phyloP scores from a whole-genome alignment of 1,284 basidiomycete genomes.

The Moesziomyces aphidis region DNA sequence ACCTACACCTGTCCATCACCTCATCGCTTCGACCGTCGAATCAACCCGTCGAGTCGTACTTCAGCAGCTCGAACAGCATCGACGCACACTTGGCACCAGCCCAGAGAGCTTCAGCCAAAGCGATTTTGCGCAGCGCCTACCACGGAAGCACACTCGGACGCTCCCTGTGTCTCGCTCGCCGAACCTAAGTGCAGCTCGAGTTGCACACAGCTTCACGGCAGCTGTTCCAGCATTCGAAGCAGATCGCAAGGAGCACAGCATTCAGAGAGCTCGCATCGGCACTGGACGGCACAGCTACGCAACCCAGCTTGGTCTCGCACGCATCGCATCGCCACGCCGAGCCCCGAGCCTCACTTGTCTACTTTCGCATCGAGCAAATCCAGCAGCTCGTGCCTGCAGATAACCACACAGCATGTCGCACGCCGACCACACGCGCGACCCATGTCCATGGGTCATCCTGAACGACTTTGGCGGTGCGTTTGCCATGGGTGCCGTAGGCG shows the following conservation, averaged over 20 bases:
- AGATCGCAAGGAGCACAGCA: not conserved
- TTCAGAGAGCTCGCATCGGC: too few species aligned
- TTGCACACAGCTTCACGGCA: not conserved
- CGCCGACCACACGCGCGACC: slow-evolving; percentile 63
- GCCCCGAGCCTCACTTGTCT: too few species aligned
- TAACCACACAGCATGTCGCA: slow-evolving; percentile 29
- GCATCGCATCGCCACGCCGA: too few species aligned
- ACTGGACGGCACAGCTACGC: too few species aligned
- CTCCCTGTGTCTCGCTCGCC: too few species aligned
- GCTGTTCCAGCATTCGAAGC: not conserved
- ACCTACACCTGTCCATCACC: not conserved
- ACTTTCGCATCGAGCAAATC: not conserved
- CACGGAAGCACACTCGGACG: too few species aligned
- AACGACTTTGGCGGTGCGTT: slow-evolving; percentile 95
- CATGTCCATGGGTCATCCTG: slow-evolving; percentile 94
- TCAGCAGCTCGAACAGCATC: not conserved
- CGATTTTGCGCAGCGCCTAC: too few species aligned
- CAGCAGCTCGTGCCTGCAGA: not conserved
- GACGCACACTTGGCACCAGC: not conserved
- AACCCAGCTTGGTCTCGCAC: too few species aligned
- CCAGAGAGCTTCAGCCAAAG: not conserved
- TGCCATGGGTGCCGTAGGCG: slow-evolving; percentile 93
- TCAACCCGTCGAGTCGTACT: not conserved
- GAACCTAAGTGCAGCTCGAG: too few species aligned
- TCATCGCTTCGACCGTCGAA: not conserved